Conservation (phyloP, 352 stramenopile genomes). For the Phytopythium ostracodes region DNA sequence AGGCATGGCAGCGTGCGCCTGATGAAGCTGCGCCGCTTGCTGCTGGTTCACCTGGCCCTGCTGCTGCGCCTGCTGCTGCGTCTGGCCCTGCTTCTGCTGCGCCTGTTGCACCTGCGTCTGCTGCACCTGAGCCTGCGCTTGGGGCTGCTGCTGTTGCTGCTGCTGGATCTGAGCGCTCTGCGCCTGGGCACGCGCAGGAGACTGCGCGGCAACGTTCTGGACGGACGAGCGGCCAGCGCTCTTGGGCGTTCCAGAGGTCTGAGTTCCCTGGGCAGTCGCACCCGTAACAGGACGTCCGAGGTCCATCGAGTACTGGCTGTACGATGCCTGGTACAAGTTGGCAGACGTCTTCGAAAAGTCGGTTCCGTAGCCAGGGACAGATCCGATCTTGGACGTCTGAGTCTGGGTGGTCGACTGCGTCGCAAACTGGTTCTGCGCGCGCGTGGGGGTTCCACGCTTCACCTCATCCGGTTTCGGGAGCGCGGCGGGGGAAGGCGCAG, state of each 20-base stretch:
- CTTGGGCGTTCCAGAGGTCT: slow-evolving; percentile 61
- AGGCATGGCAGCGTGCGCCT: slow-evolving; percentile 46
- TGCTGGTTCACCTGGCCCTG: slow-evolving; percentile 38
- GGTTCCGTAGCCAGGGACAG: slow-evolving; percentile 37
- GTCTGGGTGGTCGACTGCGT: slow-evolving; percentile 24
- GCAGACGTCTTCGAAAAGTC: slow-evolving; percentile 59
- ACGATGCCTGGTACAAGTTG: slow-evolving; percentile 71
- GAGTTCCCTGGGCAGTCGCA: slow-evolving; percentile 19
- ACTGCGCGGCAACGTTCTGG: slow-evolving; percentile 38
- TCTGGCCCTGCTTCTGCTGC: slow-evolving; percentile 19
- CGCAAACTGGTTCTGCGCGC: slow-evolving; percentile 48
- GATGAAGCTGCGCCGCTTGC: slow-evolving; percentile 56
- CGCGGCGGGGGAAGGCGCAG: slow-evolving; percentile 77
- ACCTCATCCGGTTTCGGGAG: slow-evolving; percentile 85
- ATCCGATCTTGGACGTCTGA: slow-evolving; percentile 58
- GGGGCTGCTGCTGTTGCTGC: slow-evolving; percentile 30
- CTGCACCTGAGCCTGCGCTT: slow-evolving; percentile 8
- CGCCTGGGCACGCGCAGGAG: slow-evolving; percentile 35
- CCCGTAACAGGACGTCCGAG: slow-evolving; percentile 30
- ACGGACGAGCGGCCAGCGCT: slow-evolving; percentile 23
- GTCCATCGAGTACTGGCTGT: slow-evolving; percentile 83
- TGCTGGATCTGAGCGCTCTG: slow-evolving; percentile 39
- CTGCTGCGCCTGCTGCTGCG: slow-evolving; percentile 30
- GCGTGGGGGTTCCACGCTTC: slow-evolving; percentile 67
- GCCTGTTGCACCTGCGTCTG: slow-evolving; percentile 43